Base-by-base conservation (phyloP, 345 rosid genomes). In the Gossypium raimondii region DNA sequence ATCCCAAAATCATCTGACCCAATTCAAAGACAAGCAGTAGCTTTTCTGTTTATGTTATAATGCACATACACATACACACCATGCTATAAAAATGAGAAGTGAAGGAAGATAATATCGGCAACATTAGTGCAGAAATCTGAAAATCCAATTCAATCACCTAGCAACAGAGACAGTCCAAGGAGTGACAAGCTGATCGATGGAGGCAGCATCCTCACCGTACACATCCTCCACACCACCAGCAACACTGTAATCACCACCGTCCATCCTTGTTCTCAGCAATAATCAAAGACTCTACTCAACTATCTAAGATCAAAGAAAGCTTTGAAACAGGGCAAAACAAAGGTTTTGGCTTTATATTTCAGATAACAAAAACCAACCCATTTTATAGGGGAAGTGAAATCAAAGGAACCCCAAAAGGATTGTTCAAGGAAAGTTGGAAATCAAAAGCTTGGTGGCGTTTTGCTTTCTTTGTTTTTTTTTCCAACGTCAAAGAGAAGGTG, bases 141-240 rank as follows among this genome's bases (percentile, higher is more conserved):
- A 38, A 34, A 34, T 34, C 41, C 41, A 34, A 34, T 34, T 20
- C 44, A 64, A 67, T 85, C 52, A 93, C 99, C 98, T 91, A 76
- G 98, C 94, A 78, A 91, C 90, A 13, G 93, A 90, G 81, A 85
- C 76, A 62, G 96, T 83, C 99, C 97, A 95, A 34, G 99, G 99
- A 16, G 99, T 95, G 65, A 90, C 75, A 58, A 86, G 88, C 84
- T 93, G 98, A 73, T 93, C 98, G 91, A 85, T 84, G 11, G 91
- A 84, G 86, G 98, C 93, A 69, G 66, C 29, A 82, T 93, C 96
- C 82, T 90, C 96, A 80, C 98, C 98, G 64, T 85, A 89, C 29
- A 86, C 87, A 53, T 93, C 94, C 82, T 87, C 88, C 13, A 78
- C 86, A 25, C 92, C 93, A 24, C 90, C 92, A 11, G 82, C 87